Percentiles rank a stretch among this genome's conserved stretches.
Conservation (phyloP, 176 grass and related monocot genomes). For the Chloris gayana region DNA sequence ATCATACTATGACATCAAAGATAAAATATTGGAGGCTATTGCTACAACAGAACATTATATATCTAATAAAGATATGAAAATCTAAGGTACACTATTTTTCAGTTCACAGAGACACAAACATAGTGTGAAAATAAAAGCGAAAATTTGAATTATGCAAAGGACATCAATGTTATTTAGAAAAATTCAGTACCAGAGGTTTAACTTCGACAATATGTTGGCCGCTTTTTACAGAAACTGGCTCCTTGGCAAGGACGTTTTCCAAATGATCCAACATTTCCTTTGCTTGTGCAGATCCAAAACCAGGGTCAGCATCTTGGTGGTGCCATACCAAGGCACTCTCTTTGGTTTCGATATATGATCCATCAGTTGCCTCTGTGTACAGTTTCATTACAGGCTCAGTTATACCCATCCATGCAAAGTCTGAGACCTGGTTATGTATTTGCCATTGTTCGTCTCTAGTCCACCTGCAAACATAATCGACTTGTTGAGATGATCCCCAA, state of each 20-base stretch:
- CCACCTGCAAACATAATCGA: slow-evolving; percentile 45
- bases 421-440: slow-evolving; percentile 45
- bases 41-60: not conserved
- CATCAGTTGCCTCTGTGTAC: slow-evolving; percentile 69
- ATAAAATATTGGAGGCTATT: not conserved
- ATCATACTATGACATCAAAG: slow-evolving; percentile 13
- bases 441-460: slow-evolving; percentile 58
- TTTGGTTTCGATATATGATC: slow-evolving; percentile 70
- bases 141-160: not conserved
- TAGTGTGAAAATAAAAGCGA: not conserved
- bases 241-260: slow-evolving; percentile 45
- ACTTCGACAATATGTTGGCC: slow-evolving; percentile 56
- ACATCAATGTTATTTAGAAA: slow-evolving; percentile 9
- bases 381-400: slow-evolving; percentile 68
- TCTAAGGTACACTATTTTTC: slow-evolving; percentile 6
- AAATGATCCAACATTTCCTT: slow-evolving; percentile 56
- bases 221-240: slow-evolving; percentile 53
- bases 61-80: slow-evolving; percentile 10
- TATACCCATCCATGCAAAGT: slow-evolving; percentile 69
- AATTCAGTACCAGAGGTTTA: slow-evolving; percentile 48
- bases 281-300: slow-evolving; percentile 59
- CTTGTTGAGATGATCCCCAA: slow-evolving; percentile 10
- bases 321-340: slow-evolving; percentile 79
- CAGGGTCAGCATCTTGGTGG: slow-evolving; percentile 65
- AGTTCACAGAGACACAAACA: not conserved